Base-by-base conservation (phyloP, 116 monocot genomes). In the Zostera marina region DNA sequence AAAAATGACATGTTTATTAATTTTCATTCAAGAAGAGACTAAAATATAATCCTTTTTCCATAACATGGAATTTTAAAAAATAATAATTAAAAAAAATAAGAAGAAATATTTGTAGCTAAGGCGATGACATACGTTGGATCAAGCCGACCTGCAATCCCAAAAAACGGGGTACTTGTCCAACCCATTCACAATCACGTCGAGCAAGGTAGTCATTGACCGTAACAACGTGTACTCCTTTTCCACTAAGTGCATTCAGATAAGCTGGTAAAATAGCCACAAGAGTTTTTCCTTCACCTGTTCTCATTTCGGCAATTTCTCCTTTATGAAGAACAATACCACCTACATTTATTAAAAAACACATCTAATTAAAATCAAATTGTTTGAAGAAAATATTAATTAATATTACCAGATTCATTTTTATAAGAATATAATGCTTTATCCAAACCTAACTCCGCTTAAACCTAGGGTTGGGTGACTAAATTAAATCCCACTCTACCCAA, bases 121-220 rank as follows among this genome's bases (percentile, higher is more conserved):
- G 62, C 64, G 53, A 52, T 67, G 40, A 83, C 90, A 76, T 98
- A 98, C 90, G 91, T 91, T 99, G 98, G 58, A 99, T 99, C 68
- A 99, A 73, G 45, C 98, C 98, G 75, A 99, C 91, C 71, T 86
- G 83, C 77, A 91, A 72, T 25, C 98, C 98, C 22, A 99, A 67
- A 69, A 99, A 99, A 61, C 98, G 75, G 44, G 87, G 87, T 54
- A 99, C 83, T 75, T 91, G 91, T 57, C 98, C 98, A 60, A 99
- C 98, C 98, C 98, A 99, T 64, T 99, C 91, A 65, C 98, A 99
- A 72, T 99, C 98, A 62, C 91, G 77, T 56, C 98, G 68, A n/a
- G 98, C 98, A 70, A 99, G 90, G 49, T 99, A 99, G 76, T 99
- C 98, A 77, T 91, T 99, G 59, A 99, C 98, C 20, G 98, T 99